Percentiles rank a stretch among this genome's conserved stretches.
Conservation (phyloP, 2,329 filamentous ascomycete species). For the Alternaria hordeiaustralica region DNA sequence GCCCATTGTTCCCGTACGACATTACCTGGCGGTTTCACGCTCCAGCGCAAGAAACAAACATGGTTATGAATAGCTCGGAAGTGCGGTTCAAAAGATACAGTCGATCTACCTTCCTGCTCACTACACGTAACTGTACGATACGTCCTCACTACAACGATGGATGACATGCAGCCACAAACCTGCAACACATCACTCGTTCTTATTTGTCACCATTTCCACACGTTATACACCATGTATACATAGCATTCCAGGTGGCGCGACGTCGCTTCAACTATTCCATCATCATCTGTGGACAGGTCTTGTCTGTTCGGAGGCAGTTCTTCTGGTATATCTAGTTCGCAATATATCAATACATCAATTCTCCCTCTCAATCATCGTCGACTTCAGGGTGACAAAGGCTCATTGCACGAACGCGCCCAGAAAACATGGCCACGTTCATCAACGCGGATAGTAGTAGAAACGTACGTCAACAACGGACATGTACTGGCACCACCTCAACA, state of each 20-base stretch:
- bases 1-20: accelerated
- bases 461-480: too few species aligned
- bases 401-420: too few species aligned
- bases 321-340: not conserved
- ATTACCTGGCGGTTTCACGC: accelerated
- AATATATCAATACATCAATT: not conserved
- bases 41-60: not conserved
- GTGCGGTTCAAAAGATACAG: not conserved
- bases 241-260: not conserved
- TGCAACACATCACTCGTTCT: not conserved
- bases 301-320: too few species aligned
- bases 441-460: too few species aligned
- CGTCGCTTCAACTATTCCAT: not conserved
- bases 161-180: accelerated
- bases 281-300: not conserved
- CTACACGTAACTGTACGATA: not conserved
- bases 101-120: not conserved
- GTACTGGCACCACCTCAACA: too few species aligned
- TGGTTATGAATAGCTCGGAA: too few species aligned
- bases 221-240: not conserved
- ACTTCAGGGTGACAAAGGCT: too few species aligned
- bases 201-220: not conserved
- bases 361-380: too few species aligned
- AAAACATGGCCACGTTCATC: too few species aligned
- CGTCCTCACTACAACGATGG: not conserved